Base-by-base conservation (phyloP, 768 basidiomycete genomes). In the Mycena galopus region DNA sequence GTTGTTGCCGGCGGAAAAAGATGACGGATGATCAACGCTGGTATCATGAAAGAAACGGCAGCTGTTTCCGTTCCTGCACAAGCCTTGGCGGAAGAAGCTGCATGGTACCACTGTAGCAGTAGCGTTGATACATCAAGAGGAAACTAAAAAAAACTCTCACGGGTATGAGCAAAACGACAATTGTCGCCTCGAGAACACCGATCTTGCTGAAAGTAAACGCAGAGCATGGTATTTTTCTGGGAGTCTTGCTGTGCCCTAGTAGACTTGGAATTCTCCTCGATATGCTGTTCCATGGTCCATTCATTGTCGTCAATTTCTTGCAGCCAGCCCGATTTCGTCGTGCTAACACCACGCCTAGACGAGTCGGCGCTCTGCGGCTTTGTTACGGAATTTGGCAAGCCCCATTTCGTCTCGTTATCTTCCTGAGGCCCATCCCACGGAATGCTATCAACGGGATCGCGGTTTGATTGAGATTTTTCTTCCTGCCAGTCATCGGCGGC, bases 101-200 rank as follows among this genome's bases (percentile, higher is more conserved):
- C 72, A 37, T 0, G 53, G 69, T 23, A 6, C n/a, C 23, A 27
- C 5, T 30, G 30, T 56, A 19, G 42, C 7, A 37, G 35, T 4
- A 50, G 25, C 14, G 25, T 29, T 16, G 47, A 23, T 60, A 9
- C 65, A 71, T 65, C 32, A 58, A 51, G 17, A 29, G 11, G 4
- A n/a, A 58, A 30, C 16, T 12, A 27, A 25, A 55, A 25, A 35
- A 62, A 21, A n/a, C n/a, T 44, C 33, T 30, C 53, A 73, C 72
- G 61, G 23, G 35, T 55, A 63, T 73, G 72, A 58, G 63, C 30
- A 37, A 65, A 73, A 7, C 57, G 61, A 50, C 72, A 73, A 0
- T 30, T 47, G 35, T 69, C 67, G 23, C 72, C 72, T 12, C 69
- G n/a, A 3, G 63, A 47, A n/a, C 73, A 73, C 16, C 69, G 53